Evolutionary conservation across 352 stramenopile genomes (phyloP), one percentile per base, ranked within the genome.

Genomic region (Globisporangium perplexum): DNA sequence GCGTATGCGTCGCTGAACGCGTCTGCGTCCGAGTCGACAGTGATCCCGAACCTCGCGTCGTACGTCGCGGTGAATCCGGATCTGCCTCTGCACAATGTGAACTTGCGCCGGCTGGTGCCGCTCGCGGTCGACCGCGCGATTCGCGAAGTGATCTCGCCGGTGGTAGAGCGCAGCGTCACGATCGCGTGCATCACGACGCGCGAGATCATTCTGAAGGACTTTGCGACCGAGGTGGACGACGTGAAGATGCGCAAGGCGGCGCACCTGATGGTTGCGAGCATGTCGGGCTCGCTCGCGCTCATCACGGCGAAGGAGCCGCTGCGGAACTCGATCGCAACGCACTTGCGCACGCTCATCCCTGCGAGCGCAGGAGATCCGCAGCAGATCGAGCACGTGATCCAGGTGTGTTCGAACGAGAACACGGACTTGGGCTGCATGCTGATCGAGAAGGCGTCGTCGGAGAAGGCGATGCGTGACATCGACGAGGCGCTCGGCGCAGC

Each of bases 161-260:
- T 99, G 23, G 97, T 99, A 20, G 97, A 99, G 71, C 92, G 97
- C 47, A 98, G 93, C 64, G 96, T 99, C 22, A 98, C 95, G 6
- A 99, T 99, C 70, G 97, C 97, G 35, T 99, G 95, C 68, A 99
- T 99, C 58, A 99, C 97, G 7, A 98, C 95, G 23, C 82, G 84
- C 33, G 95, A 99, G 65, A 90, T 99, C 48, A 95, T 99, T n/a
- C 77, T 98, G 3, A 99, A 99, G 66, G 97, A 99, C 63, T 99
- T 99, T 81, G 96, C 95, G n/a, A 98, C 96, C 47, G 97, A 99
- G 64, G 75, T 65, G 7, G 85, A 96, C 55, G 84, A 96, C 54
- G 81, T 83, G 7, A 98, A 98, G 72, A 98, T 99, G 91, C 81
- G 93, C 22, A 99, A 98, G 73, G 96, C 96, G 10, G 96, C 96